These are phyloP conservation scores for Russula foetens DNA, from an alignment of 768 basidiomycete species.

Conservation along the genomic window DNA sequence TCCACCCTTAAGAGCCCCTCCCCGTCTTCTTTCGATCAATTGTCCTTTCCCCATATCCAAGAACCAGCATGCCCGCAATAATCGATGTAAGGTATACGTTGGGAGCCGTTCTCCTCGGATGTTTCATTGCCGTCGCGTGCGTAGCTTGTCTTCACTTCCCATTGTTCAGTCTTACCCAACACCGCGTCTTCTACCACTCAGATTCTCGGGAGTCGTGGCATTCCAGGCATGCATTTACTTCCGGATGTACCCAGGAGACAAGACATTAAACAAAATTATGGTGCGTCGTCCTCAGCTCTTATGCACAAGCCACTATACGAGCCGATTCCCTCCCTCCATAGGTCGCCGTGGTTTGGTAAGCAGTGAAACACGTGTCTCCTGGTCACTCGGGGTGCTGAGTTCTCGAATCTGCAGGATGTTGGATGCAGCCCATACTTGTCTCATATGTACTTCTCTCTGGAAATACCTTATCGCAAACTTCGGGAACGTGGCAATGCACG, in stretches of 20 bases:
- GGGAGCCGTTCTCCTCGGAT: constrained; percentile 15
- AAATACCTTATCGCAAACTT: constrained; percentile 17
- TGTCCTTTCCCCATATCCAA: not conserved
- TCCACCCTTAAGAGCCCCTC: not conserved
- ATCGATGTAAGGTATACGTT: not conserved
- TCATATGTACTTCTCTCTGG: constrained; percentile 17
- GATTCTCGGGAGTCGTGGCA: constrained; percentile 16
- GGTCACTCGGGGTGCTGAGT: not conserved
- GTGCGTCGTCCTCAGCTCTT: not conserved
- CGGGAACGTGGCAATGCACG: constrained; percentile 1
- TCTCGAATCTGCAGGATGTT: constrained; percentile 4
- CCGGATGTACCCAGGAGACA: constrained; percentile 9
- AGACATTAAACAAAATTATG: not conserved
- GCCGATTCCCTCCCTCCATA: not conserved
- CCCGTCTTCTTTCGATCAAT: not conserved
- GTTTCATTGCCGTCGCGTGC: constrained; percentile 13
- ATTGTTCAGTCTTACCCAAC: not conserved
- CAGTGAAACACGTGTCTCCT: not conserved
- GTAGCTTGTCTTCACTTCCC: not conserved
- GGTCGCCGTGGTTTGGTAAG: constrained; percentile 16
- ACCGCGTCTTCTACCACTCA: not conserved
- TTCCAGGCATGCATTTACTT: constrained; percentile 14
- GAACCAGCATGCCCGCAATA: constrained; percentile 12
- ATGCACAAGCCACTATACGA: not conserved
- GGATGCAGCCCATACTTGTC: constrained; percentile 9